Evolutionary conservation across 352 stramenopile genomes (phyloP), one percentile per base, ranked within the genome.

Genomic region (Globisporangium carolinianum): DNA sequence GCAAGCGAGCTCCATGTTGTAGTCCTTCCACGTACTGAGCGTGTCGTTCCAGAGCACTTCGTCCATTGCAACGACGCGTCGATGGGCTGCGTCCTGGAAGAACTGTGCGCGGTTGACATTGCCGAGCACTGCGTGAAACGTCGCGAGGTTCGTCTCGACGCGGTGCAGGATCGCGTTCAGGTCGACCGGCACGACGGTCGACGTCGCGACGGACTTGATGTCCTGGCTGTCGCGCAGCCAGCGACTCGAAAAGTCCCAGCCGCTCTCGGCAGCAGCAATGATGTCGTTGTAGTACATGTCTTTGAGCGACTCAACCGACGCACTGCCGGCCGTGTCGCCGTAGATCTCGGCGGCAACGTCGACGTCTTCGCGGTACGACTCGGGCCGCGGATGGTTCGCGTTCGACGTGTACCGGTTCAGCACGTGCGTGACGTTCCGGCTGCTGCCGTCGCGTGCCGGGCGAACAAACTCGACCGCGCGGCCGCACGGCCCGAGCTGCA

Each of bases 191-290:
- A 96, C 62, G 41, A 97, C 68, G 6, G 63, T 73, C 38, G 74
- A 70, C 15, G 84, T 94, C 36, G 68, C 47, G 63, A 93, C 90
- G 17, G 76, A 78, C 57, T 85, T 82, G 67, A 93, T 85, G 42
- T 88, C 83, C 4, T 62, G 50, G 1, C 71, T 67, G 46, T 87
- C 67, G 42, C 69, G 61, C 9, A 95, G 57, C 88, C 88, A 97
- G 18, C 88, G 81, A 53, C 82, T 94, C 59, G 76, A 91, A 55
- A 97, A 97, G 63, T 97, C 88, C 88, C 88, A 97, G 1, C 88
- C 88, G n/a, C 81, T 94, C 68, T 96, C 88, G 6, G 88, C 83
- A 12, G 81, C 88, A 17, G 79, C 77, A 47, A 87, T 89, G 42
- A 96, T 73, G 60, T 93, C 79, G 49, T 85, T 87, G 68, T 91